Percentiles rank a stretch among this genome's conserved stretches.
Conservation (phyloP, 805 yeast genomes). For the Candida namnaoensis region DNA sequence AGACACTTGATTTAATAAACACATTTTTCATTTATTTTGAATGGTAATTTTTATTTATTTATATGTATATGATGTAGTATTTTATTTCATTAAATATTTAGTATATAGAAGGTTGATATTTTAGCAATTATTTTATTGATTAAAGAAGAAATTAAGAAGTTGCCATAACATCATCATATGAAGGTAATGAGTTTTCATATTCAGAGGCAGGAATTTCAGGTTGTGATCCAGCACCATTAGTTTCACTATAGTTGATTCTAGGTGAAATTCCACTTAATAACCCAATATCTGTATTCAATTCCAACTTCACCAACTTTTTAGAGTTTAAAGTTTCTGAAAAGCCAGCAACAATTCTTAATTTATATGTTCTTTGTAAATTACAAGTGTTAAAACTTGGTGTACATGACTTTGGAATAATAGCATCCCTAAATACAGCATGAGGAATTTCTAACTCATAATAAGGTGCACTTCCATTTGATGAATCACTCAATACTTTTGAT, state of each 20-base stretch:
- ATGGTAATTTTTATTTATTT: too few relatives aligned
- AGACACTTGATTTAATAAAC: too few relatives aligned
- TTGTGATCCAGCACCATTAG: background rate
- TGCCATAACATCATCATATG: slow-evolving; percentile 3
- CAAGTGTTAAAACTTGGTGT: slow-evolving; percentile 51
- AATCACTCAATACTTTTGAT: slow-evolving; percentile 2
- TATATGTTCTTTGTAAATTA: slow-evolving; percentile 40
- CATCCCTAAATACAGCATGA: slow-evolving; percentile 22
- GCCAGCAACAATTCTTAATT: slow-evolving; percentile 24
- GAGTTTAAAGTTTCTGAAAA: slow-evolving; percentile 6
- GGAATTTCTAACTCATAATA: slow-evolving; percentile 24
- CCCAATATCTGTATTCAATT: background rate
- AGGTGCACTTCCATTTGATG: slow-evolving; percentile 24
- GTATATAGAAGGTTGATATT: too few relatives aligned
- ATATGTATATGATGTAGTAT: too few relatives aligned
- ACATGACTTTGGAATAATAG: slow-evolving; percentile 36
- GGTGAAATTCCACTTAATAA: slow-evolving; percentile 4
- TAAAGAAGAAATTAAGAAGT: too few relatives aligned
- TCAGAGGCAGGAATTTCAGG: background rate
- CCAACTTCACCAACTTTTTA: background rate
- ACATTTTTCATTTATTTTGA: too few relatives aligned
- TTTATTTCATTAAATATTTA: too few relatives aligned
- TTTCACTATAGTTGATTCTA: too few relatives aligned
- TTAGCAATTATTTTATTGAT: too few relatives aligned
- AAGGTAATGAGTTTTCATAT: slow-evolving; percentile 2